Evolutionary conservation across 352 stramenopile species (phyloP).

Genomic region (Phytophthora colocasiae): DNA sequence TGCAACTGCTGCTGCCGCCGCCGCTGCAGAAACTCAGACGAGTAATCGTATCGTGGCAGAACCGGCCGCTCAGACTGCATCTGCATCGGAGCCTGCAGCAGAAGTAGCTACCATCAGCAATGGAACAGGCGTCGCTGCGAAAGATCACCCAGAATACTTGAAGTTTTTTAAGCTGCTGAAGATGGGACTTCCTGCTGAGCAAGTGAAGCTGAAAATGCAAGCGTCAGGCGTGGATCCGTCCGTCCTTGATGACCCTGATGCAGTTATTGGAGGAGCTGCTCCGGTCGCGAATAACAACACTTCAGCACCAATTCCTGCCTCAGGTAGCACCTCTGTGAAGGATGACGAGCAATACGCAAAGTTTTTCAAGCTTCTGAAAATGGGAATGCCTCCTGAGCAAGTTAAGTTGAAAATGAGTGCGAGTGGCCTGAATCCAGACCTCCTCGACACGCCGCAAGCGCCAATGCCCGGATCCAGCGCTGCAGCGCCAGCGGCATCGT

Average conservation of each 20-base stretch:
- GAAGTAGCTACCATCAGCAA: constrained; percentile 18
- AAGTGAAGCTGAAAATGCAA: constrained; percentile 90
- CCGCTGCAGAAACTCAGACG: constrained; percentile 17
- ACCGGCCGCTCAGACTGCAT: constrained; percentile 11
- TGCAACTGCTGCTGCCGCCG: constrained; percentile 27
- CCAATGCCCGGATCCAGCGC: constrained; percentile 67
- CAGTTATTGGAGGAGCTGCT: constrained; percentile 57
- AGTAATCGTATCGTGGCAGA: constrained; percentile 10
- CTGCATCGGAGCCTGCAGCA: constrained; percentile 22
- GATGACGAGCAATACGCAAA: constrained; percentile 90
- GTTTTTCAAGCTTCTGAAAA: constrained; percentile 97
- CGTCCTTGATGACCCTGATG: constrained; percentile 75
- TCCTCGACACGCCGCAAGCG: constrained; percentile 92
- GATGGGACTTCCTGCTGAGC: constrained; percentile 82
- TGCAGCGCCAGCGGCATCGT: constrained; percentile 2
- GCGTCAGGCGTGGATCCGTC: constrained; percentile 69
- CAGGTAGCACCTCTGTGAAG: constrained; percentile 55
- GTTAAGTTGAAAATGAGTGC: constrained; percentile 96
- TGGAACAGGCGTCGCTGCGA: constrained; percentile 51
- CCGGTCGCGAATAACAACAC: constrained; percentile 10
- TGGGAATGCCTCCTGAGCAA: constrained; percentile 94
- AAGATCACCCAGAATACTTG: constrained; percentile 76
- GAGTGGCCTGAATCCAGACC: constrained; percentile 89
- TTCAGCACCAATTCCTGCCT: constrained; percentile 1
- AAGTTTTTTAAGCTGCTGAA: constrained; percentile 89